Evolutionary conservation across 1,284 basidiomycete genomes (phyloP), one percentile per base, ranked within the genome.

Genomic region (Heterobasidion annosum): DNA sequence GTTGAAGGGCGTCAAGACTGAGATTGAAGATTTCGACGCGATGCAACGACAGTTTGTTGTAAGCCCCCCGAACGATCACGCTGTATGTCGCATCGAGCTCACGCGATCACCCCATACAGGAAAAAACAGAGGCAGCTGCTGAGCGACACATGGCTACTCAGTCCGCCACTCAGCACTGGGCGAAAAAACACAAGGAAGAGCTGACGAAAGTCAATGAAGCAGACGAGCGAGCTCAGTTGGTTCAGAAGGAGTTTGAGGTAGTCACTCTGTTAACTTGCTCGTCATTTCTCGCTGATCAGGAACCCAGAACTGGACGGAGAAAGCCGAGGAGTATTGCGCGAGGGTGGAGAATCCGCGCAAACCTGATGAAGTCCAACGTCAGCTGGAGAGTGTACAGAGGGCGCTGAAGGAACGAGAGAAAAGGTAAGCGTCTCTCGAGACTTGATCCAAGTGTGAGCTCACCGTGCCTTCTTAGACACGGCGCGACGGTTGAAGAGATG

Each of bases 401-500:
- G 85, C 90, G 0, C 70, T 95, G 57, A 75, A 80, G 56, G 82
- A 84, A 59, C 81, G 88, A 34, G 85, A 89, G 67, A 81, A 75
- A 64, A 77, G 72, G 83, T 88, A 58, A 49, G 76, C 68, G 32
- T 2, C 13, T 34, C 48, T n/a, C 25, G 9, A 37, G 34, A 34
- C 19, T 9, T 8, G 13, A 15, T 15, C 16, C 34, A 40, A 37
- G 13, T 18, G 34, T 5, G 7, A 10, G 8, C 57, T 59, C n/a
- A 55, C 57, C 40, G 51, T 53, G 55, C 49, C 35, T 46, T 43
- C 2, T 15, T 59, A 91, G 88, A 51, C 81, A 89, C 56, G 91
- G 91, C 4, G 80, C 86, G 3, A 79, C 82, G 5, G 77, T 92
- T 2, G 91, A 93, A 54, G 83, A 93, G 55, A 80, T 93, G 70